Evolutionary conservation across 106 monocot species (phyloP).

Genomic region (Cymbidium sinense): DNA sequence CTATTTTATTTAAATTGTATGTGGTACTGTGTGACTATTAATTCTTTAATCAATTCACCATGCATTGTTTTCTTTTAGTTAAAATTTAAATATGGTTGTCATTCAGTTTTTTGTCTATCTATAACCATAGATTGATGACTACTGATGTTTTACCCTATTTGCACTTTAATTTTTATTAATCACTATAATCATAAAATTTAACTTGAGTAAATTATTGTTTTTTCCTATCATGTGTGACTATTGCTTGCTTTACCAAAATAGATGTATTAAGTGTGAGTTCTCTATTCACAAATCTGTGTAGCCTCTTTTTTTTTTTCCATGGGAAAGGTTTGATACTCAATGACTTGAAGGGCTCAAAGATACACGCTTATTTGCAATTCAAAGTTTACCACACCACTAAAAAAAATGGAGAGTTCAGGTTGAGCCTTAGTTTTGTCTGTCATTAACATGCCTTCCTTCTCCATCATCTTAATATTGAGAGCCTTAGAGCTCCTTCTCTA

Average conservation of each 20-base stretch:
- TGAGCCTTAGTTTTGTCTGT: not conserved
- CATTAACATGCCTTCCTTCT: not conserved
- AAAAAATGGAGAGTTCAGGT: not conserved
- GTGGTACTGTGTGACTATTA: not conserved
- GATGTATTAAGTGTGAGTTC: too few relatives aligned
- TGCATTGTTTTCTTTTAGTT: not conserved
- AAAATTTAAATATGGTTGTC: not conserved
- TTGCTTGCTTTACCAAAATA: too few relatives aligned
- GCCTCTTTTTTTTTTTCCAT: too few relatives aligned
- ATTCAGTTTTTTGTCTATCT: not conserved
- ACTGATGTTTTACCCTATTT: not conserved
- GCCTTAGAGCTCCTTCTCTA: not conserved
- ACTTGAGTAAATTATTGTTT: too few relatives aligned
- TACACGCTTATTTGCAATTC: too few relatives aligned
- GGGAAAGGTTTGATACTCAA: too few relatives aligned
- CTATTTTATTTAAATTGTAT: not conserved
- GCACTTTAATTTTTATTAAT: too few relatives aligned
- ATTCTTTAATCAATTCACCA: not conserved
- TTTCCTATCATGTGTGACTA: too few relatives aligned
- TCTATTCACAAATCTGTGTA: too few relatives aligned
- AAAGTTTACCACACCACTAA: not conserved
- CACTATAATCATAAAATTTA: too few relatives aligned
- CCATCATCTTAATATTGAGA: not conserved
- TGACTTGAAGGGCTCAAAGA: too few relatives aligned
- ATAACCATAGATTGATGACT: not conserved